Evolutionary conservation across 2,329 filamentous ascomycete genomes (phyloP).

Genomic region (Ophiostoma tasmaniense): DNA sequence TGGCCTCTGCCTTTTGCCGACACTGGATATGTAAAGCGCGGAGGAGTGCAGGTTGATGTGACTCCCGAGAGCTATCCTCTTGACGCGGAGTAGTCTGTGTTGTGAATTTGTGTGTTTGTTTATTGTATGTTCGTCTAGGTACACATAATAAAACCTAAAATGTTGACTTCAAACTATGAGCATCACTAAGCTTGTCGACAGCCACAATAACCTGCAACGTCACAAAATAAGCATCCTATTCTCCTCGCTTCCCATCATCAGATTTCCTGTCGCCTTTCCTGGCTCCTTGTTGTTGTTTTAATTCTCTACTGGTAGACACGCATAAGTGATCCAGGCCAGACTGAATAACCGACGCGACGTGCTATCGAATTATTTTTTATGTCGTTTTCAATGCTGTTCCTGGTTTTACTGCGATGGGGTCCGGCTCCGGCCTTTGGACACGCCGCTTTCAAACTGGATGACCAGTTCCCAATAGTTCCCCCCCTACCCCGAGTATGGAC

Average conservation of each 20-base stretch:
- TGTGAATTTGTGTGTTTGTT: too few species aligned
- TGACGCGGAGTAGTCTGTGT: not conserved
- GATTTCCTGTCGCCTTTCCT: not conserved
- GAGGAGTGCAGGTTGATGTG: not conserved
- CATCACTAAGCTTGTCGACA: too few species aligned
- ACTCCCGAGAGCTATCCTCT: not conserved
- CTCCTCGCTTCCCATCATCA: not conserved
- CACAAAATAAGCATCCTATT: too few species aligned
- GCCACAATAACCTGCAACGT: too few species aligned
- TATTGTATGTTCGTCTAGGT: too few species aligned
- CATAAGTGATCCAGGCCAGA: not conserved
- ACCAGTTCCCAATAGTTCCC: not conserved
- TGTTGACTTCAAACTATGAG: too few species aligned
- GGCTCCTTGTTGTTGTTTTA: not conserved
- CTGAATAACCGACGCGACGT: not conserved
- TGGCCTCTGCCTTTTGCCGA: not conserved
- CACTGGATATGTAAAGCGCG: not conserved
- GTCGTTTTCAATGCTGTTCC: not conserved
- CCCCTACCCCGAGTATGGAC: not conserved
- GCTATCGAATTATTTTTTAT: not conserved
- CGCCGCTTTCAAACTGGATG: not conserved
- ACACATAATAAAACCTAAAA: too few species aligned
- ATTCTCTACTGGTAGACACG: not conserved
- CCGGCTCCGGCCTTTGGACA: slow-evolving; percentile 5
- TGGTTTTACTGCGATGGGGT: slow-evolving; percentile 8